These are phyloP conservation scores for Fragilaria radians DNA, from an alignment of 108 stramenopile species.

Conservation along the genomic window DNA sequence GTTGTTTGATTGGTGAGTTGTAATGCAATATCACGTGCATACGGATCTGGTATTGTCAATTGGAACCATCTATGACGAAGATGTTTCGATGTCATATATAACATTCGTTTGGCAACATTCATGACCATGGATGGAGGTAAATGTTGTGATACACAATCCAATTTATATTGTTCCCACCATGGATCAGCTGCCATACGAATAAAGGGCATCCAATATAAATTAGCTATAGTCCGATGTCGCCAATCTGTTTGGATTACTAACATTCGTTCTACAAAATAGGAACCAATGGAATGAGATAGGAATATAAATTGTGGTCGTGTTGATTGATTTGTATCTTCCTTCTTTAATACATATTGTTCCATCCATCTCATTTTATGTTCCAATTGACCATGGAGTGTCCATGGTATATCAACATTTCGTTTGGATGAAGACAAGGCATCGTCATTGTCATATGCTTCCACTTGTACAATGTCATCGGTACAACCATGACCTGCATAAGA, in stretches of 20 bases:
- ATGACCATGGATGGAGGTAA: conserved; percentile 38
- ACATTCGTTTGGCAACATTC: conserved; percentile 9
- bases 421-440: background rate
- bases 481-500: conserved; percentile 73
- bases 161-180: conserved; percentile 12
- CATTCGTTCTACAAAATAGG: conserved; percentile 60
- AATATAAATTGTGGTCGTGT: conserved; percentile 41
- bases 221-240: conserved; percentile 30
- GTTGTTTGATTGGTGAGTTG: conserved; percentile 30
- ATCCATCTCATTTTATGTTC: conserved; percentile 65
- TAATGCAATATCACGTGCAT: conserved; percentile 40
- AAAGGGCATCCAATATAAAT: conserved; percentile 75
- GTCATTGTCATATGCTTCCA: conserved; percentile 3
- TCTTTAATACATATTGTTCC: too few species aligned
- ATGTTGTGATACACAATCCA: conserved; percentile 30
- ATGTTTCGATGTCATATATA: too few species aligned
- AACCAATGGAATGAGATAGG: conserved; percentile 74
- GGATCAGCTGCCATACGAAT: conserved; percentile 45
- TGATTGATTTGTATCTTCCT: conserved; percentile 18
- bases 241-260: conserved; percentile 47
- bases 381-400: conserved; percentile 76
- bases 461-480: conserved; percentile 10
- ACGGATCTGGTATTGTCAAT: conserved; percentile 28
- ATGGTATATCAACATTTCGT: conserved; percentile 28
- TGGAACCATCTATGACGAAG: too few species aligned